Percentiles rank a stretch among this genome's conserved stretches.
These are phyloP conservation scores for Linnemannia hyalina DNA, from an alignment of 192 early-diverging fungal genomes.

Conservation along the genomic window DNA sequence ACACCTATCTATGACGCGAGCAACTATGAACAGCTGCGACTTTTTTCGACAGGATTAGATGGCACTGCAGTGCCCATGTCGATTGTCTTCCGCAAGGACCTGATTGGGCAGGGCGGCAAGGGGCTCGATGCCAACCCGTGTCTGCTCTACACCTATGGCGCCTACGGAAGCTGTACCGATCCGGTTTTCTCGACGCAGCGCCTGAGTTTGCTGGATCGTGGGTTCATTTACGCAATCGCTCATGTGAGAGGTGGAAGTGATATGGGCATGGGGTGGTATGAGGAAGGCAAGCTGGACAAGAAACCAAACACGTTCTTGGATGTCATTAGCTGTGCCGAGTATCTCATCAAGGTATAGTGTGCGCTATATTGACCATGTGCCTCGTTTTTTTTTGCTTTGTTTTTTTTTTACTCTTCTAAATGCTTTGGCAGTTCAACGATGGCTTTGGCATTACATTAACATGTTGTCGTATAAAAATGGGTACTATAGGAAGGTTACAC, in stretches of 20 bases:
- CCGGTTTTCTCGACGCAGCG: constrained; percentile 81
- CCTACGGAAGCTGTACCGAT: constrained; percentile 82
- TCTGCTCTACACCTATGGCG: constrained; percentile 83
- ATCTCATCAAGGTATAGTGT: constrained; percentile 64
- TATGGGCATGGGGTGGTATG: constrained; percentile 83
- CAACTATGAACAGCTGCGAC: constrained; percentile 59
- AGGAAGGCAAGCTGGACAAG: constrained; percentile 75
- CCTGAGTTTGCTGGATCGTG: constrained; percentile 80
- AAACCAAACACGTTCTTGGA: constrained; percentile 83
- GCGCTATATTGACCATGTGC: not conserved
- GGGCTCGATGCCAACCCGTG: constrained; percentile 62
- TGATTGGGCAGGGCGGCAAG: constrained; percentile 38
- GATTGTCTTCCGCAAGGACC: constrained; percentile 66
- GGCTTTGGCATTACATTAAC: not conserved
- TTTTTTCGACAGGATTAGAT: constrained; percentile 59
- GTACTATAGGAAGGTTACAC: constrained; percentile 58
- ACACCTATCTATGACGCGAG: constrained; percentile 55
- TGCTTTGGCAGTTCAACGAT: not conserved
- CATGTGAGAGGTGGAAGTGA: constrained; percentile 88
- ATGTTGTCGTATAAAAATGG: not conserved
- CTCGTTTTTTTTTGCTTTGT: not conserved
- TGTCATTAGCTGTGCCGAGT: constrained; percentile 75
- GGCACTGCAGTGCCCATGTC: constrained; percentile 71
- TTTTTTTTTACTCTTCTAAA: too few relatives aligned
- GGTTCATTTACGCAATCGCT: constrained; percentile 83